Base-by-base conservation (phyloP, 495 filamentous ascomycete species). In the Ramalina peruviana region DNA sequence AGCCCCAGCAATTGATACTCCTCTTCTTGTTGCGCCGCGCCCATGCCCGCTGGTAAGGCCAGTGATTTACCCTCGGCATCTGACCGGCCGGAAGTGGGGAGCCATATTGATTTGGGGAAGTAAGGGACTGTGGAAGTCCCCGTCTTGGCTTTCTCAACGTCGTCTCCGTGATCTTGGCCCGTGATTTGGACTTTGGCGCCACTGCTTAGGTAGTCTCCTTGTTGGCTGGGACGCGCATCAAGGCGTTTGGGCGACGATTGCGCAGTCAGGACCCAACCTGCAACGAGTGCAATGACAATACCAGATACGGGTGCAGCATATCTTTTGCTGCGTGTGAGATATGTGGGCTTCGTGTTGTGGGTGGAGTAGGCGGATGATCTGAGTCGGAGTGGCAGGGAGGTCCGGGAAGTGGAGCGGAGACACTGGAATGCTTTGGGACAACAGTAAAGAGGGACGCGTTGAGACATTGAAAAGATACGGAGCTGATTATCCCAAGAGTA, bases 1-100 rank as follows among this genome's bases (percentile, higher is more conserved):
- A 94, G 70, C 0, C 92, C 92, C 6, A 96, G 71, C 0, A 96
- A 75, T 25, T 86, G 85, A 63, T 94, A 96, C 54, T 93, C 86
- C 25, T 80, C 73, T 20, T 69, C 67, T 26, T 55, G 59, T n/a
- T 68, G 62, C 11, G 63, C 67, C 15, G 70, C 64, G 11, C 73
- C 66, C 21, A 61, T 64, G 37, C 58, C 55, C 36, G 58, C 63
- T 46, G 66, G 63, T 3, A 65, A 27, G 41, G 57, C 54, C 23
- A 56, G 9, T 20, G 51, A 55, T 36, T 40, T 54, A 3, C 50
- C 61, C 23, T 65, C 59, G 19, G 50, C 50, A 16, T 51, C 36
- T 6, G 58, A 38, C 10, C 56, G 51, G 0, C 68, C 60, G 15
- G 66, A 63, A 7, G 66, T 50, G 2, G 81, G 75, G 1, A 94